phyloP scores from a whole-genome alignment of 768 basidiomycete genomes.

The Tubosaeta sp. region DNA sequence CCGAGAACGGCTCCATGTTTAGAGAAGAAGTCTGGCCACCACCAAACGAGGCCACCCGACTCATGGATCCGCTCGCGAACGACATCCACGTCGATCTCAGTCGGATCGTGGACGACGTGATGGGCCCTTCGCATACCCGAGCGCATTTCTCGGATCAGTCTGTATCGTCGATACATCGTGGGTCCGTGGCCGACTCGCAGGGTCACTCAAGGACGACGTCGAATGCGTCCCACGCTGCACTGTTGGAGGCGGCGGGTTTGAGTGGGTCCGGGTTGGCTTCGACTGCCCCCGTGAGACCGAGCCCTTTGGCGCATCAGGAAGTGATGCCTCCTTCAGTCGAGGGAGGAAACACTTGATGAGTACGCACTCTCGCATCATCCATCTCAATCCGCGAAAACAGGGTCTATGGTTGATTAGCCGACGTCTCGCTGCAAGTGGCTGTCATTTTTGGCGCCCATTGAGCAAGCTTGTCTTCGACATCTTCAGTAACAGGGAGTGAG shows the following conservation, averaged over 20 bases:
- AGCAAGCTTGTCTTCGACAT: too few relatives aligned
- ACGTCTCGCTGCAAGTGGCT: too few relatives aligned
- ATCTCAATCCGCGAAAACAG: too few relatives aligned
- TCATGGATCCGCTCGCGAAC: constrained; percentile 16
- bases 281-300: constrained; percentile 11
- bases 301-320: constrained; percentile 17
- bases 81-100: constrained; percentile 34
- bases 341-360: neutral
- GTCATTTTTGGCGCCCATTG: too few relatives aligned
- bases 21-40: constrained; percentile 45
- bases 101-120: constrained; percentile 46
- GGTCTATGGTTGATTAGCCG: too few relatives aligned
- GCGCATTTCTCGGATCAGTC: constrained; percentile 23
- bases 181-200: constrained; percentile 5
- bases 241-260: constrained; percentile 25
- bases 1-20: constrained; percentile 46
- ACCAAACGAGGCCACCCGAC: constrained; percentile 28
- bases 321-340: neutral
- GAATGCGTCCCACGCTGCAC: constrained; percentile 14
- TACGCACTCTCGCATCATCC: neutral
- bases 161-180: constrained; percentile 20
- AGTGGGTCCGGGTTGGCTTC: neutral
- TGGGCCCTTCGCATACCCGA: constrained; percentile 34
- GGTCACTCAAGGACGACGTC: constrained; percentile 22
- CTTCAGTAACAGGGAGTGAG: too few relatives aligned